These are phyloP conservation scores for Tylopilus vinaceipallidus DNA, from an alignment of 768 basidiomycete genomes.

Conservation along the genomic window DNA sequence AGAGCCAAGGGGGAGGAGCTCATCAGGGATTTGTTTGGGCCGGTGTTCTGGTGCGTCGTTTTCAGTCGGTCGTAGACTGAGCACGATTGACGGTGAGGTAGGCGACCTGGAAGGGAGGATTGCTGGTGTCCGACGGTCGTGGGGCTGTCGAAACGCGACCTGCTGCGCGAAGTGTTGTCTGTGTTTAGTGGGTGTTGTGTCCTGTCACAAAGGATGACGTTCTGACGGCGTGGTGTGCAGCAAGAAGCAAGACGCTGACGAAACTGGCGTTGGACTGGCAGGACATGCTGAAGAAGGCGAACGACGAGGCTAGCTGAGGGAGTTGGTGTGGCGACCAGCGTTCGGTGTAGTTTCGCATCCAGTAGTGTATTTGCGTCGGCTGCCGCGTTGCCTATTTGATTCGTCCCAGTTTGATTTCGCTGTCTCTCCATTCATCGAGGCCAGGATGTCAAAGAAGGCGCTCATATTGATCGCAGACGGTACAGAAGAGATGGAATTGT, in stretches of 20 bases:
- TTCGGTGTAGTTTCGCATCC: no score
- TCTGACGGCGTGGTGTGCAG: conserved; percentile 37
- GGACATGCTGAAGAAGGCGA: conserved; percentile 68
- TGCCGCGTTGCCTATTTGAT: no score
- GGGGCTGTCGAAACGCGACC: conserved; percentile 76
- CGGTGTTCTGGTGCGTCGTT: conserved; percentile 74
- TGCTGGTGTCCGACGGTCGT: conserved; percentile 66
- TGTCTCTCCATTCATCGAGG: conserved; percentile 1
- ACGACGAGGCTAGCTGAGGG: conserved; percentile 43
- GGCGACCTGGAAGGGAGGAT: conserved; percentile 65
- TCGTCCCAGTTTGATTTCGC: background rate
- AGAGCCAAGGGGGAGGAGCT: conserved; percentile 87
- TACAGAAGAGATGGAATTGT: conserved; percentile 89
- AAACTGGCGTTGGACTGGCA: conserved; percentile 82
- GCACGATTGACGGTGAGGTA: conserved; percentile 22
- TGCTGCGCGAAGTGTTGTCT: conserved; percentile 75
- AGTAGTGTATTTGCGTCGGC: background rate
- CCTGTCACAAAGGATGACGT: background rate
- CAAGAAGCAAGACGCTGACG: conserved; percentile 68
- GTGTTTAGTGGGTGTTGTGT: conserved; percentile 64
- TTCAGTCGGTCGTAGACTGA: background rate
- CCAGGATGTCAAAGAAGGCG: conserved; percentile 40
- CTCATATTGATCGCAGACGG: conserved; percentile 77
- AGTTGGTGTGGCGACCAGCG: no score
- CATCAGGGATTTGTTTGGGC: conserved; percentile 86